Conservation (phyloP, 257 asterid genomes). For the Solanum tarapatanum region DNA sequence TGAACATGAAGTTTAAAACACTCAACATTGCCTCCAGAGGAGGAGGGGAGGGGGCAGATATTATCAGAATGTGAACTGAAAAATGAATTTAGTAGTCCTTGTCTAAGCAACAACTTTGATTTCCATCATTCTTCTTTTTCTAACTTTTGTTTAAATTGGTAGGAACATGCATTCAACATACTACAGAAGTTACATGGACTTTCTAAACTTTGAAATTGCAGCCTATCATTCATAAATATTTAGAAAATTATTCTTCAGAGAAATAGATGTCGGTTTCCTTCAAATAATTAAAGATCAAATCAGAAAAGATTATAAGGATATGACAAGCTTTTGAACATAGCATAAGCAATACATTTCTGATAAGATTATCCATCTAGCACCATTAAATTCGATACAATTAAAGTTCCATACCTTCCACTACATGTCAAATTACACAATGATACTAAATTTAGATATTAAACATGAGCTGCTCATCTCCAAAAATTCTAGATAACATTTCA, state of each 20-base stretch:
- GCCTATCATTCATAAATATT: neutral
- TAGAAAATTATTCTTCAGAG: neutral
- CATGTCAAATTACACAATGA: neutral
- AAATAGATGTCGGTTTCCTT: neutral
- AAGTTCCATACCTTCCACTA: neutral
- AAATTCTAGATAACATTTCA: neutral
- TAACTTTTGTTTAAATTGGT: neutral
- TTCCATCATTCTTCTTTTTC: neutral
- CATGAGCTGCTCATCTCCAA: neutral
- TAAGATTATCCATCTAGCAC: neutral
- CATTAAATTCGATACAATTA: neutral
- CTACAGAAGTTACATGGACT: neutral
- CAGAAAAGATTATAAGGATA: neutral
- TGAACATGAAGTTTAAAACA: neutral
- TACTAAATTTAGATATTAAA: neutral
- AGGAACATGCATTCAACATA: neutral
- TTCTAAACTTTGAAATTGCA: neutral
- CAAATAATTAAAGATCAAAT: neutral
- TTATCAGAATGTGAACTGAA: neutral
- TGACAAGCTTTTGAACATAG: neutral
- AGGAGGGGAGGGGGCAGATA: neutral
- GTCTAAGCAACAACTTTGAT: neutral
- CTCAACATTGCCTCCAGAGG: neutral
- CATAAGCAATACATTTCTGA: neutral
- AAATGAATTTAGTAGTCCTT: neutral